Percentiles rank a stretch among this genome's conserved stretches.
These are phyloP conservation scores for Boletus huronensis DNA, from an alignment of 768 basidiomycete genomes.

Conservation along the genomic window DNA sequence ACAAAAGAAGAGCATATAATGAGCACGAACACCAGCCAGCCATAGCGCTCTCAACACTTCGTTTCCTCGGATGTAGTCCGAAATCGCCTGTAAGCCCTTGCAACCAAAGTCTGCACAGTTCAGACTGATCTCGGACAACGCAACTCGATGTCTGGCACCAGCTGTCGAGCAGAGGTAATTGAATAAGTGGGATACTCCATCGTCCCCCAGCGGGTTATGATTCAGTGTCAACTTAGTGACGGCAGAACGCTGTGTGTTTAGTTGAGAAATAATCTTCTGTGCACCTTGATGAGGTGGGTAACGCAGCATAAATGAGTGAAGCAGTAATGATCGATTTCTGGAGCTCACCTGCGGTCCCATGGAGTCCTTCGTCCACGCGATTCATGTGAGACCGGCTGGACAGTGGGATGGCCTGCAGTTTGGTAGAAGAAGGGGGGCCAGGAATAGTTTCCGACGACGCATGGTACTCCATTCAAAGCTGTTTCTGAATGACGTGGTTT, in stretches of 20 bases:
- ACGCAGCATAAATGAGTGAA: constrained; percentile 1
- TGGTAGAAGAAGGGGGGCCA: neutral
- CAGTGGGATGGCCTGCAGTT: constrained; percentile 4
- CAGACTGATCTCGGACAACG: constrained; percentile 51
- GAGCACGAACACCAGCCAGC: constrained; percentile 50
- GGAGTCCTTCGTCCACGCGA: constrained; percentile 20
- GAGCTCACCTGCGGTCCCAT: constrained; percentile 20
- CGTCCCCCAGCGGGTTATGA: constrained; percentile 55
- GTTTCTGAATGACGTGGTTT: neutral
- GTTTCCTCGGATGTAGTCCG: constrained; percentile 49
- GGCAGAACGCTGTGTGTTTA: constrained; percentile 38
- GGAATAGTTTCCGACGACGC: neutral
- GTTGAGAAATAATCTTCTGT: constrained; percentile 44
- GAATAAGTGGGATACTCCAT: constrained; percentile 53
- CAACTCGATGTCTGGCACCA: constrained; percentile 41
- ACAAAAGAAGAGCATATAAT: neutral
- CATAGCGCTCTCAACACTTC: constrained; percentile 42
- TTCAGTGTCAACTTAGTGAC: constrained; percentile 53
- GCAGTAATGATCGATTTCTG: neutral
- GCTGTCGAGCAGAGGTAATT: constrained; percentile 47
- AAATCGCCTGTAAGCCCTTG: constrained; percentile 48
- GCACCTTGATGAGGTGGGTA: constrained; percentile 42
- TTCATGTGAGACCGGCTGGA: constrained; percentile 19
- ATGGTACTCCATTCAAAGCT: constrained; percentile 15
- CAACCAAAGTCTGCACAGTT: constrained; percentile 55